These are phyloP conservation scores for Metahyphopichia silvanorum DNA, from an alignment of 805 yeast species.

Conservation along the genomic window DNA sequence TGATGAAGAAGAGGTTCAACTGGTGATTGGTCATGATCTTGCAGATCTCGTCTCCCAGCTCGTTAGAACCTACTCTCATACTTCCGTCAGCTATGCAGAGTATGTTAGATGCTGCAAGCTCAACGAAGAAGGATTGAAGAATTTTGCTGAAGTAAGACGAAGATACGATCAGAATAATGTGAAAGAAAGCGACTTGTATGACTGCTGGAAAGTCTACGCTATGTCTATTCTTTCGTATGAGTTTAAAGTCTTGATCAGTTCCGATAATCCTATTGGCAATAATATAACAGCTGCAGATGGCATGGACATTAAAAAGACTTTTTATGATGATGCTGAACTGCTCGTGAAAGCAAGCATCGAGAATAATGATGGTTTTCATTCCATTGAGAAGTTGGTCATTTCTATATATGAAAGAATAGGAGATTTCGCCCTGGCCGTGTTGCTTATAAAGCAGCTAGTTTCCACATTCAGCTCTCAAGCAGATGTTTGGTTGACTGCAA, in stretches of 20 bases:
- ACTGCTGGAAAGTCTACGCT: conserved; percentile 32
- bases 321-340: conserved; percentile 15
- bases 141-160: conserved; percentile 5
- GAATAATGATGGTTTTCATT: conserved; percentile 35
- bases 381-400: conserved; percentile 42
- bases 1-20: too few species aligned
- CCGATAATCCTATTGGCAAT: too few species aligned
- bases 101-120: background rate
- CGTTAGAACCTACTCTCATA: conserved; percentile 20
- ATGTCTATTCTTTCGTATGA: conserved; percentile 18
- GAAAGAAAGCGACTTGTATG: conserved; percentile 15
- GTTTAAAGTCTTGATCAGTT: too few species aligned
- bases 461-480: conserved; percentile 27
- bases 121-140: conserved; percentile 7
- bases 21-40: too few species aligned
- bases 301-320: conserved; percentile 6
- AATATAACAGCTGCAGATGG: conserved; percentile 3
- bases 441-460: conserved; percentile 18
- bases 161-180: conserved; percentile 6
- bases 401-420: conserved; percentile 27
- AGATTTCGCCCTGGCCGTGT: conserved; percentile 23
- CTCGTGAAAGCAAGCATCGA: conserved; percentile 24
- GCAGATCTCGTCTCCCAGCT: conserved; percentile 11
- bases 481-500: conserved; percentile 47
- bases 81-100: conserved; percentile 14